Evolutionary conservation across 441 rosid species (phyloP), one percentile per base, ranked within the genome.

Genomic region (Populus hybrid): DNA sequence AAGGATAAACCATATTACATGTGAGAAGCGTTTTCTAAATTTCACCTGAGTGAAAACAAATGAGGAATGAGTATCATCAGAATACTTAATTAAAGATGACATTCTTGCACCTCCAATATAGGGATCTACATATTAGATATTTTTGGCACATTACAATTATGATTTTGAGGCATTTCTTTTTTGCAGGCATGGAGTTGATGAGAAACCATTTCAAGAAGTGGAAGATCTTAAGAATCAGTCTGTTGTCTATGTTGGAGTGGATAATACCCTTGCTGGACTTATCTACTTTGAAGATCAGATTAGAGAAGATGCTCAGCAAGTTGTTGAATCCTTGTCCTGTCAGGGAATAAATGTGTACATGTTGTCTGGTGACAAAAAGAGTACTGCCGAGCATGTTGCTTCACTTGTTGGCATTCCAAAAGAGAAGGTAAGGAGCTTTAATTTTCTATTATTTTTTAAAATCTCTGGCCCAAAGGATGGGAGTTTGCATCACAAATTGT

Each of bases 281-380:
- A 88, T 96, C 72, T 93, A 89, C 84, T 83, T 96, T 69, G 97
- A 92, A 85, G 99, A 96, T 88, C 92, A 88, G 84, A 85, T 96
- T 77, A 88, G 99, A 84, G 97, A 93, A 80, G 99, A 96, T 90
- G 98, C 98, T 72, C 82, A 86, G 30, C 85, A 85, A 79, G 97
- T 94, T 84, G 92, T 96, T 74, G 87, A 82, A 75, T 79, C 92
- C 76, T 82, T 96, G 85, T 84, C 88, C 75, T 81, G 84, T 68
- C 90, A 84, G 75, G 98, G 99, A 75, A 89, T 96, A 73, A 78
- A 84, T 78, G 96, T 93, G n/a, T 94, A 87, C 88, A 94, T 96
- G 98, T 84, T 96, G 72, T 96, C 99, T 70, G 99, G 99, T 74
- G 99, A 94, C 88, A 94, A 91, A 86, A 92, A 80, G 84, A 88